Evolutionary conservation across 2,329 filamentous ascomycete genomes (phyloP), one percentile per base, ranked within the genome.

Genomic region (Colletotrichum zoysiae): DNA sequence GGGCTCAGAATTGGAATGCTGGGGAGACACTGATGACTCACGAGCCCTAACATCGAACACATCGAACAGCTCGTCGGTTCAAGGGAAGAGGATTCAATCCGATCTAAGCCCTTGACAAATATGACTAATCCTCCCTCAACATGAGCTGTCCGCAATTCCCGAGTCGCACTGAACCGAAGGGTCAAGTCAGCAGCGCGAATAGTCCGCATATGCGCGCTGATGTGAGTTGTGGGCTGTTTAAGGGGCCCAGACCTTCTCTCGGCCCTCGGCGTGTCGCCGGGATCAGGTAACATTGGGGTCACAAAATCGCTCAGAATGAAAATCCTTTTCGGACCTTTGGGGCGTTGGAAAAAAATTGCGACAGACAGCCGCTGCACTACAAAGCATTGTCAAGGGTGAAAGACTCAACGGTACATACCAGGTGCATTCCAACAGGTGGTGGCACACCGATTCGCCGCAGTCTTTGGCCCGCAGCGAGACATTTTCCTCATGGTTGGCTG

Each of bases 281-380:
- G 38, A 23, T 67, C 33, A 23, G 40, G 62, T 40, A 48, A 48
- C 8, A 42, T 53, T 51, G 56, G 30, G 20, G 26, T 46, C 26
- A 38, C 23, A 65, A 68, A 70, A 67, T 67, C 63, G 67, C 67
- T 70, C 63, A 70, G 18, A 11, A 42, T 26, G 53, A 46, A 46
- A n/a, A 59, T 56, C 23, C 8, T 23, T 50, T 67, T 60, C 48
- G 56, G 56, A 40, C 63, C 48, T 67, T 30, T 61, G 60, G 48
- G 23, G 33, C 26, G 44, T 14, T n/a, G 48, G 16, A 26, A 48
- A 50, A 40, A 3, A 16, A 16, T 23, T 56, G 50, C 33, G 20
- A 38, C 7, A 40, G n/a, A 46, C 50, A 40, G 26, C 26, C 9
- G 38, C 20, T 44, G 20, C 18, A 5, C 42, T 33, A 65, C 38